Conservation (phyloP, 768 basidiomycete genomes). For the Hericium coralloides region DNA sequence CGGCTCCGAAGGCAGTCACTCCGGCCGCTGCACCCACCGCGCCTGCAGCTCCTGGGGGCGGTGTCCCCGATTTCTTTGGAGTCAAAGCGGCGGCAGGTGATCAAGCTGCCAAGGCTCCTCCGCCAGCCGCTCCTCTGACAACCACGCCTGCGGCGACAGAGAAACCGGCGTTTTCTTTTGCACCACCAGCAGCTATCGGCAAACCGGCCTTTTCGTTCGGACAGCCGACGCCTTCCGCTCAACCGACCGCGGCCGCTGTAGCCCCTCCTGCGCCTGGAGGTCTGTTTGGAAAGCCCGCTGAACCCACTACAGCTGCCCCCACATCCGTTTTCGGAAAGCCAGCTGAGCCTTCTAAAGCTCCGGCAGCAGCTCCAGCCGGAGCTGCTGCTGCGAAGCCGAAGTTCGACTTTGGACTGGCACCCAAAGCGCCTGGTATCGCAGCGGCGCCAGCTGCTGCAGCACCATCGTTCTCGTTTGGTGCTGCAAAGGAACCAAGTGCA, state of each 20-base stretch:
- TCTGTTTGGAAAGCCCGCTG: neutral
- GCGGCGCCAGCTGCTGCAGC: constrained; percentile 1
- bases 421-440: constrained; percentile 4
- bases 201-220: too few species aligned
- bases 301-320: neutral
- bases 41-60: neutral
- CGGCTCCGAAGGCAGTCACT: constrained; percentile 2
- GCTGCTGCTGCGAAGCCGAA: constrained; percentile 8
- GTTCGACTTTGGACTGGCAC: constrained; percentile 15
- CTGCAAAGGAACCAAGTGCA: neutral
- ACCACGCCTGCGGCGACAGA: too few species aligned
- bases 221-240: too few species aligned
- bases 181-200: too few species aligned
- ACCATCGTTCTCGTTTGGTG: constrained; percentile 11
- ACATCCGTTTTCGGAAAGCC: neutral
- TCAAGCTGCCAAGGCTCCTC: neutral
- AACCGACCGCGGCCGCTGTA: neutral
- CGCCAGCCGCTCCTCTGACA: neutral
- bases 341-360: neutral
- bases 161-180: too few species aligned
- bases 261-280: neutral
- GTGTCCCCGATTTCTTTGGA: constrained; percentile 22
- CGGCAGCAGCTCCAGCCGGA: neutral
- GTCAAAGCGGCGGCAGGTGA: constrained; percentile 5
- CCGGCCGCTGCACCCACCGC: constrained; percentile 1